Evolutionary conservation across 352 stramenopile genomes (phyloP).

Genomic region (Globisporangium cystogenes): DNA sequence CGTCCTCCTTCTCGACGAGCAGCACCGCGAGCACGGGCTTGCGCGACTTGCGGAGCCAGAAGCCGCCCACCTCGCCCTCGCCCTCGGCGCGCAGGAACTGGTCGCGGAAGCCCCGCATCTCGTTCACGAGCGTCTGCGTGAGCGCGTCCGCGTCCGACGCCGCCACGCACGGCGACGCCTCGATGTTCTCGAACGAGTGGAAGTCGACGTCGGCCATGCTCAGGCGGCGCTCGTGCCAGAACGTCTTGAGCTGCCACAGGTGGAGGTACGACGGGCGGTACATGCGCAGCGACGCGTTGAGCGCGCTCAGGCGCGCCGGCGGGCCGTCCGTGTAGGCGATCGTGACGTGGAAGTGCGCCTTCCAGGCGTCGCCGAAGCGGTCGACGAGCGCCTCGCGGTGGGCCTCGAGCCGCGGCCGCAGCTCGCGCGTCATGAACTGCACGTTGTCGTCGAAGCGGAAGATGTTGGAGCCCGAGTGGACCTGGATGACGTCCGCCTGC

Average conservation of each 20-base stretch:
- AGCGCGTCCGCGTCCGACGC: slow-evolving; percentile 73
- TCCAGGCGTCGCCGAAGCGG: slow-evolving; percentile 89
- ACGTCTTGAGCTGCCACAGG: slow-evolving; percentile 99
- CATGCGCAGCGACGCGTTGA: slow-evolving; percentile 94
- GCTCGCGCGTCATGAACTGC: slow-evolving; percentile 94
- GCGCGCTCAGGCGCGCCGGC: slow-evolving; percentile 92
- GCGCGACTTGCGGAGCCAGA: slow-evolving; percentile 98
- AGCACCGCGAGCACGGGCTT: slow-evolving; percentile 98
- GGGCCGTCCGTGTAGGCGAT: slow-evolving; percentile 97
- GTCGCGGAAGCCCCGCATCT: slow-evolving; percentile 90
- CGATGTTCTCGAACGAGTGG: slow-evolving; percentile 96
- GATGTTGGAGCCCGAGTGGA: slow-evolving; percentile 96
- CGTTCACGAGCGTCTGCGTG: slow-evolving; percentile 85
- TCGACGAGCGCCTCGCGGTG: slow-evolving; percentile 93
- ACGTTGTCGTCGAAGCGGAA: slow-evolving; percentile 97
- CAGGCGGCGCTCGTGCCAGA: slow-evolving; percentile 96
- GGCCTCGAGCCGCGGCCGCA: slow-evolving; percentile 92
- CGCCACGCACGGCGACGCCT: slow-evolving; percentile 91
- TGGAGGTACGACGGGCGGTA: slow-evolving; percentile 96
- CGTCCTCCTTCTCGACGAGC: slow-evolving; percentile 87
- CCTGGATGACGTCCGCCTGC: slow-evolving; percentile 90
- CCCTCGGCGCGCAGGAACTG: slow-evolving; percentile 73
- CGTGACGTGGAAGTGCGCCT: slow-evolving; percentile 93
- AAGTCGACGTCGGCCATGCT: slow-evolving; percentile 96
- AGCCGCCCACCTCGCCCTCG: slow-evolving; percentile 88